phyloP scores from a whole-genome alignment of 2,329 filamentous ascomycete species.

The Didymella keratinophila region DNA sequence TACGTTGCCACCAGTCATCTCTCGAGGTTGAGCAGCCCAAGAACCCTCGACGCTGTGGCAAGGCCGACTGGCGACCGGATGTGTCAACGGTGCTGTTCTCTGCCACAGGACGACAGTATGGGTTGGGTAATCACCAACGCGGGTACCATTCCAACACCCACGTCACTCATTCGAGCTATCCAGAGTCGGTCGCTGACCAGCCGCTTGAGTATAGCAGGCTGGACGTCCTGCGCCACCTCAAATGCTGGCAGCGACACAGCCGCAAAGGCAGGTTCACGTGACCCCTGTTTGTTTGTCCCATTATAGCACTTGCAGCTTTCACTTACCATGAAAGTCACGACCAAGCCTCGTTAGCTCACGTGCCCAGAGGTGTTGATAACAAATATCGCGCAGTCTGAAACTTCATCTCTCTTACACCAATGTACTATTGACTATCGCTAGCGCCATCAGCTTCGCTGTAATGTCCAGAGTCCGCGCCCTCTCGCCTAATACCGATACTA shows the following conservation, averaged over 20 bases:
- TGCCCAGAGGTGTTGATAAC: not conserved
- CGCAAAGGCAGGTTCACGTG: not conserved
- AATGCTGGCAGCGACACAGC: not conserved
- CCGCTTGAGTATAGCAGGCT: not conserved
- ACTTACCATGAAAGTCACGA: not conserved
- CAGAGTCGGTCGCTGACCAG: not conserved
- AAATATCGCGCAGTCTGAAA: not conserved
- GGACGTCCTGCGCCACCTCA: not conserved
- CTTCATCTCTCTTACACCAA: slow-evolving; percentile 10
- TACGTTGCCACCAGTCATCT: not conserved
- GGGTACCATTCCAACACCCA: slow-evolving; percentile 3
- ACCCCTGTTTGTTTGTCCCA: not conserved
- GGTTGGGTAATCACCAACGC: not conserved
- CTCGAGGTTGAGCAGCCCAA: not conserved
- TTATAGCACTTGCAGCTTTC: not conserved
- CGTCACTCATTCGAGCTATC: not conserved
- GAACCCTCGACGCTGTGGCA: not conserved
- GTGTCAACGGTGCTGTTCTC: not conserved
- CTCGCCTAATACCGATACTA: not conserved
- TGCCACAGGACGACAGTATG: not conserved
- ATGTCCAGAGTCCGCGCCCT: not conserved
- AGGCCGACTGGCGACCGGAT: not conserved
- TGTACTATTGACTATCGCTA: not conserved
- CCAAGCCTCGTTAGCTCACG: not conserved
- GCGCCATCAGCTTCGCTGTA: not conserved